Evolutionary conservation across 768 basidiomycete species (phyloP), one percentile per base, ranked within the genome.

Genomic region (Pleurotus tuoliensis): DNA sequence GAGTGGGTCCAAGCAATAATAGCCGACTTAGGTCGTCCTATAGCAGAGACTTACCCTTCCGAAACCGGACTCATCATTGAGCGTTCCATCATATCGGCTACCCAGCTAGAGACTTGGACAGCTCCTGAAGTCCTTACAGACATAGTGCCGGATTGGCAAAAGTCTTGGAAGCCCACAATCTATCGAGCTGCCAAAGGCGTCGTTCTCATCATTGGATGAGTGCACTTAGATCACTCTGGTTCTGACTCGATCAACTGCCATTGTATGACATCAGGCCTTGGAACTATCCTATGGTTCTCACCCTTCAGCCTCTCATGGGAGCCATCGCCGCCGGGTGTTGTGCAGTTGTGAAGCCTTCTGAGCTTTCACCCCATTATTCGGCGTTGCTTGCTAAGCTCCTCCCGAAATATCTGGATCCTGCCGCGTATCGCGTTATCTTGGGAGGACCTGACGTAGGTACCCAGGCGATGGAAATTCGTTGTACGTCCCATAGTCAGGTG

Each of bases 261-360:
- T 44, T 38, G 34, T 24, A 25, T 25, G 24, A 27, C 53, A 46
- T 79, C 61, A 86, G 84, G 15, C 84, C 84, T 2, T 87, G 84
- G 84, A 88, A 88, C 62, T 88, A 82, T 61, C 87, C 87, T 0
- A 62, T 83, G 50, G 38, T 57, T 18, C 48, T 57, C 38, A 73
- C 69, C 64, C 66, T 88, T 5, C 77, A 79, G 39, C 87, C 88
- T 3, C 69, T 87, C 18, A 74, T 80, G 49, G 89, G 88, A 3
- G 90, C 90, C 1, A 86, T 92, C 48, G 76, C 87, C 0, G 88
- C 88, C 0, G 90, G 90, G 0, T 88, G 86, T 62, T 77, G 83
- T n/a, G 79, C 77, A 0, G 76, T 83, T 7, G 46, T 90, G 63
- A 91, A 92, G 64, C 78, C 80, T 0, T 89, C 88, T 6, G 90